Percentiles rank a stretch among this genome's conserved stretches.
Evolutionary conservation across 176 grass and related monocot species (phyloP).

Genomic region (Thalia dealbata): DNA sequence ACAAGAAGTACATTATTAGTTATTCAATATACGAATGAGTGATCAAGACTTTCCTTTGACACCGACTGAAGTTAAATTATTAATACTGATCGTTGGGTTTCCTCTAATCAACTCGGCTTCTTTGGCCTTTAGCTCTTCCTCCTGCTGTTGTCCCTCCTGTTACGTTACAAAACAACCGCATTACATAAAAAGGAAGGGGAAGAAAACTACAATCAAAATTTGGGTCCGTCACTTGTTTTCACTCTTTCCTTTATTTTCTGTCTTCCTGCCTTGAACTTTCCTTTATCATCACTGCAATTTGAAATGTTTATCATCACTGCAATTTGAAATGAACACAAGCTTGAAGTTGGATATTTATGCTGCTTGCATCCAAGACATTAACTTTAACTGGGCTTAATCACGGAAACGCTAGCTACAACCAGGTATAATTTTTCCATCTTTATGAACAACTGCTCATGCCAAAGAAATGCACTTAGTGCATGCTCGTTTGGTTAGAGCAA

Average conservation of each 20-base stretch:
- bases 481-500: too few species aligned
- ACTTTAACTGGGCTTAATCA: neutral
- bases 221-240: too few species aligned
- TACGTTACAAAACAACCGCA: neutral
- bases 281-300: too few species aligned
- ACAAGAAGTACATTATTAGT: neutral
- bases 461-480: too few species aligned
- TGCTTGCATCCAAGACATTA: neutral
- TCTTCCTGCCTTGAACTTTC: too few species aligned
- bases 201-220: neutral
- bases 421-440: neutral
- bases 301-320: too few species aligned
- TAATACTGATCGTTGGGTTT: constrained; percentile 88
- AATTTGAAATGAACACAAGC: too few species aligned
- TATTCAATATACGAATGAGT: neutral
- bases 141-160: constrained; percentile 59
- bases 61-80: constrained; percentile 59
- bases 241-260: too few species aligned
- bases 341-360: neutral
- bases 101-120: constrained; percentile 87
- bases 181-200: neutral
- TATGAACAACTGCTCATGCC: too few species aligned
- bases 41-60: constrained; percentile 66
- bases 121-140: constrained; percentile 84
- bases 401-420: neutral